These are phyloP conservation scores for Platanus orientalis DNA, from an alignment of 164 flowering plant genomes.

Conservation along the genomic window DNA sequence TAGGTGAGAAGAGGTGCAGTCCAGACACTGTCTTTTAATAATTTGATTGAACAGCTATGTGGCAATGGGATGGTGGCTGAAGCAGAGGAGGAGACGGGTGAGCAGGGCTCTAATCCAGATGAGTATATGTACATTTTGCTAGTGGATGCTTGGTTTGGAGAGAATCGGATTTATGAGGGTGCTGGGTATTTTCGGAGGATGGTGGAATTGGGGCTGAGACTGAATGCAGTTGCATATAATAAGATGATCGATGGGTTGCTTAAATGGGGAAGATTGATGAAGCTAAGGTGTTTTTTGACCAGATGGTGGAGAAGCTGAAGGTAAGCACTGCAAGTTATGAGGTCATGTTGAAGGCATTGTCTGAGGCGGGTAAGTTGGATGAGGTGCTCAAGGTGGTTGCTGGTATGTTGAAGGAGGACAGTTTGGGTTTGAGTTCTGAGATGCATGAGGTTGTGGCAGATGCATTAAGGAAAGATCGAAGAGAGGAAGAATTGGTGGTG, in stretches of 20 bases:
- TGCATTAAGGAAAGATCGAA: slow-evolving; percentile 60
- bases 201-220: slow-evolving; percentile 72
- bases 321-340: slow-evolving; percentile 57
- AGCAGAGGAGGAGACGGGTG: slow-evolving; percentile 77
- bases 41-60: slow-evolving; percentile 79
- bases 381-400: slow-evolving; percentile 61
- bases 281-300: slow-evolving; percentile 66
- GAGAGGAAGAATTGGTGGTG: slow-evolving; percentile 69
- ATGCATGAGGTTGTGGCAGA: slow-evolving; percentile 60
- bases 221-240: slow-evolving; percentile 63
- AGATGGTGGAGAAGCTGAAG: slow-evolving; percentile 82
- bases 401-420: slow-evolving; percentile 57
- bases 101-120: slow-evolving; percentile 63
- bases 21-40: slow-evolving; percentile 83
- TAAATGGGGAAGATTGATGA: slow-evolving; percentile 64
- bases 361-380: slow-evolving; percentile 56
- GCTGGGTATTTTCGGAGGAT: slow-evolving; percentile 66
- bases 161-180: slow-evolving; percentile 59
- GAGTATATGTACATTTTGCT: slow-evolving; percentile 67
- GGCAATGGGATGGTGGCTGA: slow-evolving; percentile 54
- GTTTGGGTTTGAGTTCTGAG: slow-evolving; percentile 46
- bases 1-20: slow-evolving; percentile 67
- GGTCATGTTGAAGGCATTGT: slow-evolving; percentile 58
- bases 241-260: slow-evolving; percentile 61
- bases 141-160: slow-evolving; percentile 76